Percentiles rank a stretch among this genome's conserved stretches.
Evolutionary conservation across 306 rosid genomes (phyloP).

Genomic region (Trifolium fragiferum): DNA sequence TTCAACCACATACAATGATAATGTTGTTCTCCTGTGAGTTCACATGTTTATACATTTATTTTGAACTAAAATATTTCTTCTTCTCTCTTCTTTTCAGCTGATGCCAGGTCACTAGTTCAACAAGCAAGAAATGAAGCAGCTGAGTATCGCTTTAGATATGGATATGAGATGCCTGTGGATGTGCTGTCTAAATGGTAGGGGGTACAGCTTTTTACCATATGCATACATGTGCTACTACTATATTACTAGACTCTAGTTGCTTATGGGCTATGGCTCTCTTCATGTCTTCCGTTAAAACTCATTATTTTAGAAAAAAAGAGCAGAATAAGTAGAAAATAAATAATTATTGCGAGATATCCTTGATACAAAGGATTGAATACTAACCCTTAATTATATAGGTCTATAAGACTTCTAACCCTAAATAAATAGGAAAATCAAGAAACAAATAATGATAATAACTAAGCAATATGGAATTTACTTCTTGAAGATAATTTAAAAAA

Average conservation of each 20-base stretch:
- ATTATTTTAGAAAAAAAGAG: not conserved
- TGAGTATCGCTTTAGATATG: slow-evolving; percentile 88
- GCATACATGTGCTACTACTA: not conserved
- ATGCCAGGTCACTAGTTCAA: slow-evolving; percentile 92
- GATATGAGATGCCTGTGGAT: slow-evolving; percentile 96
- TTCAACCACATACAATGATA: slow-evolving; percentile 4
- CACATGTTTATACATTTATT: not conserved
- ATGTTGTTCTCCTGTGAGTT: not conserved
- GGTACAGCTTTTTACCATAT: not conserved
- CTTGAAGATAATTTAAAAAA: not conserved
- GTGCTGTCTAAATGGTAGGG: slow-evolving; percentile 82
- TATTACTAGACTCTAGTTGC: slow-evolving; percentile 22
- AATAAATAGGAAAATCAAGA: not conserved
- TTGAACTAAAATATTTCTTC: slow-evolving; percentile 15
- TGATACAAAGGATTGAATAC: not conserved
- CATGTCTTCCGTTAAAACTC: slow-evolving; percentile 13
- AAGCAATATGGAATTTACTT: not conserved
- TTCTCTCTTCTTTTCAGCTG: slow-evolving; percentile 63
- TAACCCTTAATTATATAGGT: not conserved
- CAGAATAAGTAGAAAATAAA: not conserved
- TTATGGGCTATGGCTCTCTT: slow-evolving; percentile 13
- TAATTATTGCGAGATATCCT: not conserved
- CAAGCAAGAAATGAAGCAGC: slow-evolving; percentile 99
- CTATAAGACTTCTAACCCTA: not conserved
- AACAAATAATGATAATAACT: not conserved